Conservation (phyloP, 2,329 filamentous ascomycete species). For the Triangularia setosa region DNA sequence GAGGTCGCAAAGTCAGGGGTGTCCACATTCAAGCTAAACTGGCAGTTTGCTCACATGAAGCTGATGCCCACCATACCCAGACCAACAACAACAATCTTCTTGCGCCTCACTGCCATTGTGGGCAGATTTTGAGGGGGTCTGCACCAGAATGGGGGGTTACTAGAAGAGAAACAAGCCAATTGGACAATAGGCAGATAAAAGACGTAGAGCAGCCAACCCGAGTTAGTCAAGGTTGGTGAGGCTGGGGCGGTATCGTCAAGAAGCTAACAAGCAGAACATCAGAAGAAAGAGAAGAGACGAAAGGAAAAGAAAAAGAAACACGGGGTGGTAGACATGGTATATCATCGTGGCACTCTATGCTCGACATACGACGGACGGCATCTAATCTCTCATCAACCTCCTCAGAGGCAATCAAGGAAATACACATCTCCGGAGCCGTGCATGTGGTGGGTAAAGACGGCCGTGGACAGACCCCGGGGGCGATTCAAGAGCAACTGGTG, state of each 20-base stretch:
- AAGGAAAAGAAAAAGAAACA: not conserved
- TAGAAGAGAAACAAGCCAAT: not conserved
- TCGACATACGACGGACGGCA: not conserved
- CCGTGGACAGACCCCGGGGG: not conserved
- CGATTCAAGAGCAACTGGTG: not conserved
- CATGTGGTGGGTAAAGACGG: not conserved
- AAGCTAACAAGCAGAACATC: not conserved
- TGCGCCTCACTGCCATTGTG: constrained; percentile 39
- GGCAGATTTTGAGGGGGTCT: not conserved
- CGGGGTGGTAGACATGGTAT: not conserved
- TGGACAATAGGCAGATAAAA: not conserved
- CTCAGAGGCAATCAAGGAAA: not conserved
- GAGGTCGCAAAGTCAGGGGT: not conserved
- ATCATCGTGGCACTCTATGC: not conserved
- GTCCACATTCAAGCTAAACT: not conserved
- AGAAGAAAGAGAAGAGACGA: not conserved
- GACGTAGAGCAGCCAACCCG: not conserved
- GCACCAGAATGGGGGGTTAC: not conserved
- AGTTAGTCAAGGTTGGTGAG: not conserved
- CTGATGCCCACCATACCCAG: constrained; percentile 89
- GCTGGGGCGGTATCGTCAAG: not conserved
- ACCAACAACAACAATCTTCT: constrained; percentile 76
- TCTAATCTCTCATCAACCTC: not conserved
- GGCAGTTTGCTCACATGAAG: constrained; percentile 64
- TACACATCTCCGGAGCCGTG: not conserved